phyloP scores from a whole-genome alignment of 2,329 filamentous ascomycete genomes.

The Hypocrella siamensis region DNA sequence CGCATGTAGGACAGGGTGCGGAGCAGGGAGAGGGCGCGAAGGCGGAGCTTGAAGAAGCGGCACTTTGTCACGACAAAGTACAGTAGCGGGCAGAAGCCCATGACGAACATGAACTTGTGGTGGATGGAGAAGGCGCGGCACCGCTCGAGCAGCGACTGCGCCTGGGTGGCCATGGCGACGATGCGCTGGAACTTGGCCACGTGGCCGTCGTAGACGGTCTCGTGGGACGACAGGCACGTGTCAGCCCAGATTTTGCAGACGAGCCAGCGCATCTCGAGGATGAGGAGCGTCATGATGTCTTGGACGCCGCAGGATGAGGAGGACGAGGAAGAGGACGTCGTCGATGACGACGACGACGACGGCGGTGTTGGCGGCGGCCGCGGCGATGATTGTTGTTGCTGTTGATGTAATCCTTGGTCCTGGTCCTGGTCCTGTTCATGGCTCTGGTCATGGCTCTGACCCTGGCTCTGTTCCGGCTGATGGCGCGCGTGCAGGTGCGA shows the following conservation, averaged over 20 bases:
- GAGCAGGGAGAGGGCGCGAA: conserved; percentile 18
- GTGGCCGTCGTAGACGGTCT: conserved; percentile 18
- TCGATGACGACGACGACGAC: too few relatives aligned
- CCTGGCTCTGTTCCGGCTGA: neutral
- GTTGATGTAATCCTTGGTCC: too few relatives aligned
- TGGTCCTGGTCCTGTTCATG: too few relatives aligned
- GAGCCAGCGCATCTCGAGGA: conserved; percentile 15
- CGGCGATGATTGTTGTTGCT: too few relatives aligned
- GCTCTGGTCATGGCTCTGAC: too few relatives aligned
- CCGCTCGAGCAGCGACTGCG: conserved; percentile 4
- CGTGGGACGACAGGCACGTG: conserved; percentile 12
- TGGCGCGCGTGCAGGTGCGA: conserved; percentile 2
- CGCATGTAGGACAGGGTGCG: conserved; percentile 11
- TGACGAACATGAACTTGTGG: conserved; percentile 23
- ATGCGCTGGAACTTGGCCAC: conserved; percentile 15
- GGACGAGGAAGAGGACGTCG: too few relatives aligned
- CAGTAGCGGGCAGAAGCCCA: conserved; percentile 21
- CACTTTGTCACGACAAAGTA: conserved; percentile 23
- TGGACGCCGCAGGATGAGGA: neutral
- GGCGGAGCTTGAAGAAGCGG: conserved; percentile 17
- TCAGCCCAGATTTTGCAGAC: conserved; percentile 18
- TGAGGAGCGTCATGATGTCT: conserved; percentile 4
- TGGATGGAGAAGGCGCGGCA: neutral
- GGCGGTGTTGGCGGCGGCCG: too few relatives aligned
- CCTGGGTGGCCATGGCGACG: conserved; percentile 10